Evolutionary conservation across 208 protist genomes (phyloP).

Genomic region (Leishmania turanica): DNA sequence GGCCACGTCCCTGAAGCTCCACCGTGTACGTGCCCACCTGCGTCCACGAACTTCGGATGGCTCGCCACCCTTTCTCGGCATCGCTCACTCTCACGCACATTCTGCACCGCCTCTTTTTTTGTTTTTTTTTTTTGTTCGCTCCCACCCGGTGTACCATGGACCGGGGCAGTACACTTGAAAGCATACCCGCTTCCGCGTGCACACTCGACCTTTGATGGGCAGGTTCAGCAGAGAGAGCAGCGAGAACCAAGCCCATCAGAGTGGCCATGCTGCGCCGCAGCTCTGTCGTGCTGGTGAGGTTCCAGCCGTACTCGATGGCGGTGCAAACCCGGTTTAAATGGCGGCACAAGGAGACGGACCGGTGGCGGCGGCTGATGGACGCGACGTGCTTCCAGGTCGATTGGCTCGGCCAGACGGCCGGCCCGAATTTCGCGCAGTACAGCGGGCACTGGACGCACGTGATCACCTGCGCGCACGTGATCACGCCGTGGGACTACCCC

Average conservation of each 20-base stretch:
- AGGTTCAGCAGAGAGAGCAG: not conserved
- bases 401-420: slow-evolving; percentile 83
- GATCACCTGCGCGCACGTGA: slow-evolving; percentile 89
- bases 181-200: not conserved
- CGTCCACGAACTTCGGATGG: not conserved
- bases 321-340: slow-evolving; percentile 91
- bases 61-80: not conserved
- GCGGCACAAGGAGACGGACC: slow-evolving; percentile 92
- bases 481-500: slow-evolving; percentile 92
- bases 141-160: not conserved
- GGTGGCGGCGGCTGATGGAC: slow-evolving; percentile 91
- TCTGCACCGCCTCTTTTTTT: not conserved
- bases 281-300: slow-evolving; percentile 43
- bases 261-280: slow-evolving; percentile 20
- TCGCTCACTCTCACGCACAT: not conserved
- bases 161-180: not conserved
- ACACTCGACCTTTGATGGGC: not conserved
- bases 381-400: slow-evolving; percentile 87
- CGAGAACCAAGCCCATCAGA: too few relatives aligned
- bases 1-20: not conserved
- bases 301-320: slow-evolving; percentile 89
- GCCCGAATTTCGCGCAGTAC: slow-evolving; percentile 82
- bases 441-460: slow-evolving; percentile 90
- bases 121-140: not conserved
- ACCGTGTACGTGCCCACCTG: not conserved